Evolutionary conservation across 495 filamentous ascomycete species (phyloP), one percentile per base, ranked within the genome.

Genomic region (Penicillium paxilli): DNA sequence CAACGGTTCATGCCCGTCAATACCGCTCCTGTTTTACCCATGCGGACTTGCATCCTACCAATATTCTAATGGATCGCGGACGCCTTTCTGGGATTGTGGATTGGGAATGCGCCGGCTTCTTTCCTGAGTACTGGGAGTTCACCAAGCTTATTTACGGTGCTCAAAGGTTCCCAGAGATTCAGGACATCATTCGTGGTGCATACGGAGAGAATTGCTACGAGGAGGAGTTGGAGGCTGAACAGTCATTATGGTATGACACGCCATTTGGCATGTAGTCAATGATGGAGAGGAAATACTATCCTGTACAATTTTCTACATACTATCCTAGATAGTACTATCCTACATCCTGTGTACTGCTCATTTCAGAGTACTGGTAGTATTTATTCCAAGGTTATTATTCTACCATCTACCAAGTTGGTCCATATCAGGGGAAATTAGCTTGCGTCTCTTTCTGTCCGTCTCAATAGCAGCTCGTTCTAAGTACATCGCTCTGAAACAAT

Each of bases 111-210:
- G 63, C 67, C 4, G 67, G 67, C n/a, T 72, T 55, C 20, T 52
- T 41, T 17, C 65, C 69, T 32, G 67, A 70, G 24, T 72, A 70
- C 38, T 72, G 69, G 69, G 69, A 67, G 19, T 70, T 57, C 0
- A 69, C 32, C 5, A 35, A 63, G 56, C 54, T 57, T 0, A 60
- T 65, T 59, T 64, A 62, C 49, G 45, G 47, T 23, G 35, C 49
- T 26, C 25, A 52, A 42, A 16, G 45, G 23, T 33, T 41, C 9
- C 45, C 30, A 1, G 51, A 32, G 21, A 49, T 59, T 19, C 30
- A 41, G 30, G 3, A 41, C 28, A 52, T 58, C 21, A 52, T 50
- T 44, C 49, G 47, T 24, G 19, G 44, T 51, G 55, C 38, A 21
- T 61, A 50, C 22, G 35, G n/a, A 22, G 53, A 44, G 20, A n/a